Base-by-base conservation (phyloP, 345 rosid species). In the Sisymbrium irio region DNA sequence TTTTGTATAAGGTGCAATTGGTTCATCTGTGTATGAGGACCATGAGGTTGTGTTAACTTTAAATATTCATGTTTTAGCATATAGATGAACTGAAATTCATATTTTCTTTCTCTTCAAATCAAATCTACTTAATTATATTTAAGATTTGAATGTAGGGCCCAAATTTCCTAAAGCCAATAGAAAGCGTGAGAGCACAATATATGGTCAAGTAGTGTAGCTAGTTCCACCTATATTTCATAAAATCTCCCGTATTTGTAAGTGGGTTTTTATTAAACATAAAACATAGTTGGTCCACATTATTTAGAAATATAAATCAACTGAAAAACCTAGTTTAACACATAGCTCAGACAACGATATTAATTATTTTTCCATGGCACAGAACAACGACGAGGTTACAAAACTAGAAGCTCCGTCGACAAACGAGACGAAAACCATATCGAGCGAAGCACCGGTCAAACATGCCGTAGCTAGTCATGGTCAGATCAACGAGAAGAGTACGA, bases 401-500 rank as follows among this genome's bases (percentile, higher is more conserved):
- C 14, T 28, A 57, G 62, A 62, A 66, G 79, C 69, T 4, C 39
- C 28, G 2, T 17, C 30, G 7, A 19, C 46, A 30, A 58, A 67
- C 27, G 22, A 58, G 49, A 40, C 61, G 4, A 55, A 36, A 30
- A 12, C 12, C 19, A 27, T 62, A 27, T 55, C 36, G 4, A 63
- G 59, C 53, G 22, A 76, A 76, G 35, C 75, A 54, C 64, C 33
- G 2, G 44, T 44, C 11, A 13, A 44, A 30, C 49, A 66, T 69
- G 69, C 25, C 49, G 15, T 41, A 49, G 65, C 20, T 30, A 63
- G 47, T 22, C 51, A 37, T 37, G 60, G 53, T 46, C 64, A 65
- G 58, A 40, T 27, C 39, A 73, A 25, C 46, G 64, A n/a, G 25
- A 67, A 27, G 66, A 73, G 33, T 18, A 70, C 13, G 25, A 55